phyloP scores from a whole-genome alignment of 371 early-diverging fungal species.

The Mucor mucedo region DNA sequence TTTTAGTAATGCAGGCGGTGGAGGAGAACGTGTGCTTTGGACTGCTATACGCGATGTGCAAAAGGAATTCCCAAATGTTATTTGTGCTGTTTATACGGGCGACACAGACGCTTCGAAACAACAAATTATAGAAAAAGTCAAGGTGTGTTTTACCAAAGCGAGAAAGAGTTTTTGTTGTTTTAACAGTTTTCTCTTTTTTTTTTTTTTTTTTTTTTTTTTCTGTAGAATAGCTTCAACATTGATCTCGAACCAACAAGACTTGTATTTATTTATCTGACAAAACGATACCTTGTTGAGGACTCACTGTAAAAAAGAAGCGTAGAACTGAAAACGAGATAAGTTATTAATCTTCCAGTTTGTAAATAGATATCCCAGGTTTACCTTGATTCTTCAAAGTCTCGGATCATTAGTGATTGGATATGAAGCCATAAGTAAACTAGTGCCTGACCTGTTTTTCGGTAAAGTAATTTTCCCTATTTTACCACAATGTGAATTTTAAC shows the following conservation, averaged over 20 bases:
- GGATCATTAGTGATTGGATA: constrained; percentile 78
- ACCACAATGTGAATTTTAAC: background rate
- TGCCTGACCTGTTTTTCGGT: constrained; percentile 89
- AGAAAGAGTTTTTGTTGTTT: too few species aligned
- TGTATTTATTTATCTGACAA: constrained; percentile 63
- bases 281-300: constrained; percentile 75
- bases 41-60: constrained; percentile 80
- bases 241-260: constrained; percentile 61
- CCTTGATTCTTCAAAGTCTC: constrained; percentile 85
- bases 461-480: constrained; percentile 4
- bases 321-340: constrained; percentile 1
- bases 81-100: constrained; percentile 84
- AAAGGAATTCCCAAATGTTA: constrained; percentile 60
- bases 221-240: constrained; percentile 78
- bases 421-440: constrained; percentile 73
- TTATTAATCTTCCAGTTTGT: background rate
- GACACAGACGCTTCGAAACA: constrained; percentile 58
- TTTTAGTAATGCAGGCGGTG: constrained; percentile 87
- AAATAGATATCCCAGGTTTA: constrained; percentile 77
- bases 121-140: constrained; percentile 66
- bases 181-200: too few species aligned
- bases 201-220: too few species aligned
- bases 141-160: constrained; percentile 36
- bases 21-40: constrained; percentile 97
- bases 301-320: constrained; percentile 42